Evolutionary conservation across 257 asterid genomes (phyloP).

Genomic region (Nicotiana tomentosiformis): DNA sequence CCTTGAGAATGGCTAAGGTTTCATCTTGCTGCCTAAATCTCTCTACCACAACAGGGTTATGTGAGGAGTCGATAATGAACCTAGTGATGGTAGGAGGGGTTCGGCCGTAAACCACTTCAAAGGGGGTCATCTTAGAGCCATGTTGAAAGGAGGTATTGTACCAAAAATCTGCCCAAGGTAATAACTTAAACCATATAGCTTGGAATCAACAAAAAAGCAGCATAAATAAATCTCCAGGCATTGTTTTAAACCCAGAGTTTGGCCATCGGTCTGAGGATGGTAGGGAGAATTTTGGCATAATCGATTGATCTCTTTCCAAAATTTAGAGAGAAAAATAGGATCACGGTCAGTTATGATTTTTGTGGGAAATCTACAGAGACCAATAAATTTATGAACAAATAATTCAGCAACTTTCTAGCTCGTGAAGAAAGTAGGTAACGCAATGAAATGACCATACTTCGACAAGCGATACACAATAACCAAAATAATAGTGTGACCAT

Average conservation of each 20-base stretch:
- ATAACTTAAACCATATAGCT: not conserved
- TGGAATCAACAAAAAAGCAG: not conserved
- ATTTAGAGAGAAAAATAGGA: not conserved
- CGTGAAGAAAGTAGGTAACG: no score
- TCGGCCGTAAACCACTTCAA: not conserved
- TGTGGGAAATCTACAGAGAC: no score
- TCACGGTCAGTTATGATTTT: no score
- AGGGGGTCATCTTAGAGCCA: not conserved
- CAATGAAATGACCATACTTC: no score
- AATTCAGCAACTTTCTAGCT: no score
- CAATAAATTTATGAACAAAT: no score
- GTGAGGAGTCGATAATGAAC: not conserved
- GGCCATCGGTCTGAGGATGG: not conserved
- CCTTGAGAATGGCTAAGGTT: not conserved
- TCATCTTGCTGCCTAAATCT: not conserved
- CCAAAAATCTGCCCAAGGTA: not conserved
- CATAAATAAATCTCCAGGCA: not conserved
- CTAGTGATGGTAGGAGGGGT: not conserved
- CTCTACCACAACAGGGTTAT: not conserved
- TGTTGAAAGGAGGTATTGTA: not conserved
- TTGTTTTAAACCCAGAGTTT: not conserved
- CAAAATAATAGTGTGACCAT: no score
- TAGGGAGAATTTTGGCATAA: not conserved
- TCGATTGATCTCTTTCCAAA: not conserved
- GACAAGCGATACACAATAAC: no score